Conservation (phyloP, 2,329 filamentous ascomycete genomes). For the Fusarium euwallaceae region DNA sequence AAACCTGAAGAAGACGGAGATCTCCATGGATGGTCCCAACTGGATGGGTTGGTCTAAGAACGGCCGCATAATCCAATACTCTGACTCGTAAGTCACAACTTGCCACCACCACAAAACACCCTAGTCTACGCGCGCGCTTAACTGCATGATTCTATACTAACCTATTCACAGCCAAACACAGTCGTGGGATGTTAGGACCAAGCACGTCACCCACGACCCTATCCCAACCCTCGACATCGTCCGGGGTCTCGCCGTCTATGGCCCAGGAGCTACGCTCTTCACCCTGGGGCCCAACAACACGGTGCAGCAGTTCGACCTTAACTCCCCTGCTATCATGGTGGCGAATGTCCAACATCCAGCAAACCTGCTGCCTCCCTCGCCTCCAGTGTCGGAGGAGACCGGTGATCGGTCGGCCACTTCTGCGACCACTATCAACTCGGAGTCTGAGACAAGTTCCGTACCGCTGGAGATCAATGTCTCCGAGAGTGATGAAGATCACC, state of each 20-base stretch:
- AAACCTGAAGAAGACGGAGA: slow-evolving; percentile 84
- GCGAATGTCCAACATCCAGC: slow-evolving; percentile 89
- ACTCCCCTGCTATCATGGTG: slow-evolving; percentile 83
- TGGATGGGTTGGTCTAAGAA: slow-evolving; percentile 99
- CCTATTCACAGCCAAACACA: slow-evolving; percentile 78
- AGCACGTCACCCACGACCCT: slow-evolving; percentile 90
- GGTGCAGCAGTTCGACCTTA: slow-evolving; percentile 95
- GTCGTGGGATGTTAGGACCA: slow-evolving; percentile 98
- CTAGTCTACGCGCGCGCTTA: slow-evolving; percentile 63
- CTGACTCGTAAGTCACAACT: slow-evolving; percentile 79
- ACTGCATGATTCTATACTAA: slow-evolving; percentile 49
- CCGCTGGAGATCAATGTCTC: slow-evolving; percentile 72
- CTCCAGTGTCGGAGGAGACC: slow-evolving; percentile 83
- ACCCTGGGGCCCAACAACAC: slow-evolving; percentile 89
- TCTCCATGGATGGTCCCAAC: slow-evolving; percentile 80
- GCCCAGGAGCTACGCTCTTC: slow-evolving; percentile 91
- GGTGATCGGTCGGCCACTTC: slow-evolving; percentile 64
- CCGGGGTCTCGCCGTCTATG: slow-evolving; percentile 87
- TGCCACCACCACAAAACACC: slow-evolving; percentile 42
- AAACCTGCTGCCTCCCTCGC: slow-evolving; percentile 81
- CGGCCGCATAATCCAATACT: slow-evolving; percentile 92
- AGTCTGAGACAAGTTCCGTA: slow-evolving; percentile 68
- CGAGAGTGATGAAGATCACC: slow-evolving; percentile 81
- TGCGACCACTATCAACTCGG: slow-evolving; percentile 62
- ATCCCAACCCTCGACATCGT: slow-evolving; percentile 89